A percentile compares a stretch with the other conserved stretches of the same genome.
Evolutionary conservation across 1,139 yeast species (phyloP).

Genomic region (Kodamaea sp.): DNA sequence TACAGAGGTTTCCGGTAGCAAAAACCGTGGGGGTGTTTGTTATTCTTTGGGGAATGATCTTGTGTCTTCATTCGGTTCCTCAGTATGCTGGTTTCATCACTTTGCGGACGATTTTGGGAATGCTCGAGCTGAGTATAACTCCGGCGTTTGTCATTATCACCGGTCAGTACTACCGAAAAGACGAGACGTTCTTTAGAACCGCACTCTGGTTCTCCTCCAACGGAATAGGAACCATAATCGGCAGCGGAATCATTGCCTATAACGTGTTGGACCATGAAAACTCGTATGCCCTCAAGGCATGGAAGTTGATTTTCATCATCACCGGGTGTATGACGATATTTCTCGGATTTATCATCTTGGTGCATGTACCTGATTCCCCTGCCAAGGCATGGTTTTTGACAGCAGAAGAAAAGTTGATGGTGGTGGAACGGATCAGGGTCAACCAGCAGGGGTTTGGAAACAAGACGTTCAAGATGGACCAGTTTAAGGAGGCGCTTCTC

Average conservation of each 20-base stretch:
- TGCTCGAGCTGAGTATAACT: constrained; percentile 7
- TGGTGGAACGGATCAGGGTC: constrained; percentile 33
- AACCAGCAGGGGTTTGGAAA: constrained; percentile 20
- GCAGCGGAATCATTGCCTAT: constrained; percentile 27
- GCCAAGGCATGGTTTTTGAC: constrained; percentile 39
- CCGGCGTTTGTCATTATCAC: constrained; percentile 10
- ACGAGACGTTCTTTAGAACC: constrained; percentile 26
- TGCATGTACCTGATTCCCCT: constrained; percentile 33
- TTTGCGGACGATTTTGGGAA: constrained; percentile 7
- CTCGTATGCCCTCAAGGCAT: constrained; percentile 25
- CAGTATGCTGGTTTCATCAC: constrained; percentile 8
- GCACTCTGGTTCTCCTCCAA: constrained; percentile 34
- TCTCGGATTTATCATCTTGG: constrained; percentile 24
- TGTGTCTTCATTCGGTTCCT: constrained; percentile 8
- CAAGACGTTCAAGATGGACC: constrained; percentile 15
- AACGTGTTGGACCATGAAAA: constrained; percentile 27
- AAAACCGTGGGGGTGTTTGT: constrained; percentile 25
- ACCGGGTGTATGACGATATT: constrained; percentile 31
- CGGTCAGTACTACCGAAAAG: constrained; percentile 9
- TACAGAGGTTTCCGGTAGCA: constrained; percentile 10
- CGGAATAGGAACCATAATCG: constrained; percentile 32
- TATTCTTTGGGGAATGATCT: constrained; percentile 18
- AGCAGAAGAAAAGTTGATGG: constrained; percentile 45
- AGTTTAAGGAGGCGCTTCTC: constrained; percentile 17
- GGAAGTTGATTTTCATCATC: constrained; percentile 35